Evolutionary conservation across 2,329 filamentous ascomycete genomes (phyloP).

Genomic region (Fusarium equiseti): DNA sequence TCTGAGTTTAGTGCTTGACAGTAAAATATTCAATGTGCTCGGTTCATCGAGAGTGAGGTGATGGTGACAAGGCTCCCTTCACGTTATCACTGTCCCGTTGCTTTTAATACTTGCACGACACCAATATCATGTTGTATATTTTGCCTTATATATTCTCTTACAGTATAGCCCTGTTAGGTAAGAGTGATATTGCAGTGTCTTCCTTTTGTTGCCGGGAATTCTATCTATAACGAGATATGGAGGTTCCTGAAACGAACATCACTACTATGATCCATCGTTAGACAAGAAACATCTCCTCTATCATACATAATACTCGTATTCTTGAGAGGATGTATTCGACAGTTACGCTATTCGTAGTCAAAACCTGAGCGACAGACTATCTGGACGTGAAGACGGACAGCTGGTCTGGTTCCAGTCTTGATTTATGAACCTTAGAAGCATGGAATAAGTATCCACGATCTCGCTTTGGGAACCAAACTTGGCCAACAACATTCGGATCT

Average conservation of each 20-base stretch:
- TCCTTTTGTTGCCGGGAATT: neutral
- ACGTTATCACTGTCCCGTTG: neutral
- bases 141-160: too few relatives aligned
- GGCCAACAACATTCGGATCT: too few relatives aligned
- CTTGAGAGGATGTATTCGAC: rapidly evolving
- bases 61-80: neutral
- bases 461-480: too few relatives aligned
- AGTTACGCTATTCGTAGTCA: neutral
- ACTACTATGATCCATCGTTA: neutral
- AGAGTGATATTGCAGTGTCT: neutral
- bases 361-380: neutral
- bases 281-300: neutral
- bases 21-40: neutral
- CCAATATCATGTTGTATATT: neutral
- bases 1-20: neutral
- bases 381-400: neutral
- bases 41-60: neutral
- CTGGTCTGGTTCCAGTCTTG: neutral
- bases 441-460: neutral
- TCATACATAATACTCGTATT: neutral
- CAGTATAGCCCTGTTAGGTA: too few relatives aligned
- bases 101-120: neutral
- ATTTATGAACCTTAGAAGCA: neutral
- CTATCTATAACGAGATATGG: neutral
- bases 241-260: neutral